Evolutionary conservation across 148 eudicot genomes (phyloP).

Genomic region (Spergularia marina): DNA sequence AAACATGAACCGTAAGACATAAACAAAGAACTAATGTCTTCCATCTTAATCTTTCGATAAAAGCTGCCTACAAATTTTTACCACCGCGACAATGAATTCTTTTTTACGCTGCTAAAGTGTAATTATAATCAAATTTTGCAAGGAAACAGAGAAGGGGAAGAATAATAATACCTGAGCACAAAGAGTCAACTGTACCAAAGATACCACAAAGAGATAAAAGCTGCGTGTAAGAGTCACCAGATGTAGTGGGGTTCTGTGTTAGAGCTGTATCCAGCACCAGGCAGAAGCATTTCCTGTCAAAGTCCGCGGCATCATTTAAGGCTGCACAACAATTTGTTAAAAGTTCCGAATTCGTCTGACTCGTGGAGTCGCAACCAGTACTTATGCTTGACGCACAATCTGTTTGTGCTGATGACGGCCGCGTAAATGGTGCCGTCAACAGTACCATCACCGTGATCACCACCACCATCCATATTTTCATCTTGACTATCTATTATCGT

Average conservation of each 20-base stretch:
- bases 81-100: no score
- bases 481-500: neutral
- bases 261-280: neutral
- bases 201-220: neutral
- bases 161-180: neutral
- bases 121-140: no score
- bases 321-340: neutral
- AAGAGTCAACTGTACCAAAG: neutral
- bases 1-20: no score
- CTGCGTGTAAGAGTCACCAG: neutral
- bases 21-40: no score
- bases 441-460: neutral
- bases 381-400: neutral
- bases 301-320: neutral
- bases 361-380: neutral
- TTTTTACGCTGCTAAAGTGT: no score
- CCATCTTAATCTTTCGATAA: no score
- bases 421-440: neutral
- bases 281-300: neutral
- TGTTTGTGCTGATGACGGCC: neutral
- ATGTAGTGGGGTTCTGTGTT: neutral
- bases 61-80: no score
- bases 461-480: no score
- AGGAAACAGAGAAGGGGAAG: neutral
- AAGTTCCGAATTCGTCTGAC: neutral